phyloP scores from a whole-genome alignment of 2,329 filamentous ascomycete species.

The Clonostachys byssicola region DNA sequence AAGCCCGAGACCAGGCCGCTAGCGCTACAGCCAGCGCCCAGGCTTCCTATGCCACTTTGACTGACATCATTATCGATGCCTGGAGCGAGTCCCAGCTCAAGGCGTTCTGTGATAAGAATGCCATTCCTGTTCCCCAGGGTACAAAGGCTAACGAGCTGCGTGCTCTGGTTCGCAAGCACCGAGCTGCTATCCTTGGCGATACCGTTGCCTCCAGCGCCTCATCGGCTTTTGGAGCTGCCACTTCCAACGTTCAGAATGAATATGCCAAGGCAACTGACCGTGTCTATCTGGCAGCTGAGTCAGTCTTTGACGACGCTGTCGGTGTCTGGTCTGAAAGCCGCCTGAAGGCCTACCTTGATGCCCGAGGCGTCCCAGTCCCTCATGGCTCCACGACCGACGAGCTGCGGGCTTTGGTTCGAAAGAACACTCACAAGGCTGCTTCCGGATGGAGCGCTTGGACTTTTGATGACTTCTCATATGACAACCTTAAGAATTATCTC shows the following conservation, averaged over 20 bases:
- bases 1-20: slow-evolving; percentile 55
- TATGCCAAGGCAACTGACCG: slow-evolving; percentile 73
- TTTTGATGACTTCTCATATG: slow-evolving; percentile 71
- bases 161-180: slow-evolving; percentile 84
- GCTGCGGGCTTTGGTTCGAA: slow-evolving; percentile 69
- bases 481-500: slow-evolving; percentile 62
- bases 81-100: slow-evolving; percentile 91
- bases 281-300: slow-evolving; percentile 55
- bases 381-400: slow-evolving; percentile 69
- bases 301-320: slow-evolving; percentile 62
- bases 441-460: slow-evolving; percentile 70
- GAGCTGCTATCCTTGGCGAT: slow-evolving; percentile 66
- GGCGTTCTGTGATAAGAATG: slow-evolving; percentile 88
- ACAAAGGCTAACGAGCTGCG: slow-evolving; percentile 87
- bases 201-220: slow-evolving; percentile 53
- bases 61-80: slow-evolving; percentile 79
- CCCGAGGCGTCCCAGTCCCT: slow-evolving; percentile 71
- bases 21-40: slow-evolving; percentile 62
- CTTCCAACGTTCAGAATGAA: slow-evolving; percentile 70
- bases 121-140: slow-evolving; percentile 81
- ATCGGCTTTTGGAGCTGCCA: slow-evolving; percentile 66
- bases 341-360: slow-evolving; percentile 74
- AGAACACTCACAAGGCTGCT: slow-evolving; percentile 66
- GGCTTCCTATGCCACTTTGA: slow-evolving; percentile 68
- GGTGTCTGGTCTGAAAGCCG: slow-evolving; percentile 69